These are phyloP conservation scores for Hortaea sp. DNA, from an alignment of 2,329 filamentous ascomycete species.

Conservation along the genomic window DNA sequence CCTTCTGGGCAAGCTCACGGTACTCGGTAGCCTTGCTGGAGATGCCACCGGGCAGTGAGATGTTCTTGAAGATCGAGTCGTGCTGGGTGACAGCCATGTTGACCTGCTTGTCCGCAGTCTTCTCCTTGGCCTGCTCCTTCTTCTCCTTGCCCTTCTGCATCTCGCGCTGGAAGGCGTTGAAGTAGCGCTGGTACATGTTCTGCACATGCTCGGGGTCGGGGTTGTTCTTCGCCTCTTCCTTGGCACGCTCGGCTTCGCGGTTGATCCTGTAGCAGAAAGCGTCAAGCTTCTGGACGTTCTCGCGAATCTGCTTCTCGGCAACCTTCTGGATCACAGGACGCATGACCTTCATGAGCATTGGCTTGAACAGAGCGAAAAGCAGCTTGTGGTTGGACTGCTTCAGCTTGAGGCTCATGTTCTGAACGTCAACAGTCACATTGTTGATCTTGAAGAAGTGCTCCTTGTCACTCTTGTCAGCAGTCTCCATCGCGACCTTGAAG, in stretches of 20 bases:
- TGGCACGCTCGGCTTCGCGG: slow-evolving; percentile 66
- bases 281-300: slow-evolving; percentile 69
- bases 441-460: slow-evolving; percentile 92
- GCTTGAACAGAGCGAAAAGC: slow-evolving; percentile 78
- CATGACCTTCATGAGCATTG: slow-evolving; percentile 72
- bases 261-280: slow-evolving; percentile 65
- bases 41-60: slow-evolving; percentile 78
- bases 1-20: slow-evolving; percentile 75
- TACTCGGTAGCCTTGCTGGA: slow-evolving; percentile 92
- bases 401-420: slow-evolving; percentile 57
- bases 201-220: slow-evolving; percentile 59
- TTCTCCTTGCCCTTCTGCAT: slow-evolving; percentile 69
- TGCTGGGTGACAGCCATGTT: slow-evolving; percentile 79
- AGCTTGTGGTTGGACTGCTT: slow-evolving; percentile 94
- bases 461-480: slow-evolving; percentile 61
- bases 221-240: slow-evolving; percentile 52
- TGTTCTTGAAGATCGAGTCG: slow-evolving; percentile 83
- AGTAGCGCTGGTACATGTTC: slow-evolving; percentile 83
- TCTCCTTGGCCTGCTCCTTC: slow-evolving; percentile 42
- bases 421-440: slow-evolving; percentile 42
- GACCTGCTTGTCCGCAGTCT: slow-evolving; percentile 56
- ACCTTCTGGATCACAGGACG: slow-evolving; percentile 78
- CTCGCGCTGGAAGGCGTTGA: slow-evolving; percentile 62
- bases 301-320: slow-evolving; percentile 78
- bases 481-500: slow-evolving; percentile 84